Conservation (phyloP, 495 filamentous ascomycete genomes). For the Clohesyomyces aquaticus region DNA sequence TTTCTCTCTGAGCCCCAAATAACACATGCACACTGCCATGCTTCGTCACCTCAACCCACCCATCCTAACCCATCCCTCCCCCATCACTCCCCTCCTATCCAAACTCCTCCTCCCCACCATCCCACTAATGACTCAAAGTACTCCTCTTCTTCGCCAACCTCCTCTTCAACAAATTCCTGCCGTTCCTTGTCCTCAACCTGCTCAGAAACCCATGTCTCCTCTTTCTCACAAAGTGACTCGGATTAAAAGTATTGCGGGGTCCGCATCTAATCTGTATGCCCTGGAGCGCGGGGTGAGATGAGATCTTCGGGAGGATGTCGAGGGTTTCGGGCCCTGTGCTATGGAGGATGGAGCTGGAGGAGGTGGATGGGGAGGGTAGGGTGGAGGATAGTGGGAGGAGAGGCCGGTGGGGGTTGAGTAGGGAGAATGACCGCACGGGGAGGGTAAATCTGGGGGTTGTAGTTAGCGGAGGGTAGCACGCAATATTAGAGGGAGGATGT, state of each 20-base stretch:
- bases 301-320: conserved; percentile 57
- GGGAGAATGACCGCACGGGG: conserved; percentile 42
- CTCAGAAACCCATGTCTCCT: conserved; percentile 70
- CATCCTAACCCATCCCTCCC: too few relatives aligned
- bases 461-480: conserved; percentile 4
- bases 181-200: conserved; percentile 59
- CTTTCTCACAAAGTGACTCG: conserved; percentile 71
- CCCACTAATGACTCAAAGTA: conserved; percentile 61
- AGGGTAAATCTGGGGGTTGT: conserved; percentile 6
- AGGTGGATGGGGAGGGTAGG: conserved; percentile 43
- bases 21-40: too few relatives aligned
- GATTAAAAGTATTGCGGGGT: conserved; percentile 65
- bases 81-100: background rate
- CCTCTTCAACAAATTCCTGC: conserved; percentile 59
- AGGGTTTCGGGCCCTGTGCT: conserved; percentile 19
- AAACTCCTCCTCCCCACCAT: background rate
- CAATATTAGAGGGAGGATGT: background rate
- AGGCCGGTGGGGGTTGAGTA: conserved; percentile 49
- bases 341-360: conserved; percentile 26
- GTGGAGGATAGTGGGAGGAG: conserved; percentile 41
- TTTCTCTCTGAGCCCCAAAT: too few relatives aligned
- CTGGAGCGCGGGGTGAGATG: conserved; percentile 53
- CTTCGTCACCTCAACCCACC: too few relatives aligned
- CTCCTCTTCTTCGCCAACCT: conserved; percentile 64
- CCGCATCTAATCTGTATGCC: conserved; percentile 57